Conservation (phyloP, 495 filamentous ascomycete genomes). For the Penicillium paradoxum region DNA sequence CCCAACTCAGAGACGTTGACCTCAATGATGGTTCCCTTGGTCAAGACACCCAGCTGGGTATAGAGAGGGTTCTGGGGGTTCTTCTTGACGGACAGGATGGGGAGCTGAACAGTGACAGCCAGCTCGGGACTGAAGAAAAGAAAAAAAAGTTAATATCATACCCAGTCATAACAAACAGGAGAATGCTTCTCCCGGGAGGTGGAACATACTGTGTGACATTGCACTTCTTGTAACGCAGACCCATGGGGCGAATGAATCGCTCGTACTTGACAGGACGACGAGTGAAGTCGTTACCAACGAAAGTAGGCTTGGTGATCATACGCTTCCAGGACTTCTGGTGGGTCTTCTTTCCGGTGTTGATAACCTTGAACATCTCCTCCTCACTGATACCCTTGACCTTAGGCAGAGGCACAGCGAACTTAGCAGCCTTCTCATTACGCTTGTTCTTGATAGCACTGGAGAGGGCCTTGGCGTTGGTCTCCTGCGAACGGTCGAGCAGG, state of each 20-base stretch:
- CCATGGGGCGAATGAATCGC: conserved; percentile 76
- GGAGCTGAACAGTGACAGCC: conserved; percentile 84
- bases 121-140: conserved; percentile 55
- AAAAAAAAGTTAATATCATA: conserved; percentile 13
- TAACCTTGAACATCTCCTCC: conserved; percentile 98
- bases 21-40: conserved; percentile 91
- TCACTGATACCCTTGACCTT: conserved; percentile 92
- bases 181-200: not conserved
- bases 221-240: conserved; percentile 86
- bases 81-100: conserved; percentile 95
- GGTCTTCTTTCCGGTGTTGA: conserved; percentile 89
- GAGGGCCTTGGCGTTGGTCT: conserved; percentile 84
- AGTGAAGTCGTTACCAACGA: conserved; percentile 89
- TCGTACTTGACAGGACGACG: conserved; percentile 92
- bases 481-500: conserved; percentile 82
- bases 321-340: conserved; percentile 85
- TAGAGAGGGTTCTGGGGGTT: conserved; percentile 94
- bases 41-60: conserved; percentile 90
- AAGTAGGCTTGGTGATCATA: conserved; percentile 90
- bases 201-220: conserved; percentile 68
- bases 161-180: not conserved
- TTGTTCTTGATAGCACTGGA: conserved; percentile 83
- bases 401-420: conserved; percentile 88
- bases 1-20: conserved; percentile 94
- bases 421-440: conserved; percentile 87